Conservation (phyloP, 352 stramenopile species). For the Peronospora tabacina region DNA sequence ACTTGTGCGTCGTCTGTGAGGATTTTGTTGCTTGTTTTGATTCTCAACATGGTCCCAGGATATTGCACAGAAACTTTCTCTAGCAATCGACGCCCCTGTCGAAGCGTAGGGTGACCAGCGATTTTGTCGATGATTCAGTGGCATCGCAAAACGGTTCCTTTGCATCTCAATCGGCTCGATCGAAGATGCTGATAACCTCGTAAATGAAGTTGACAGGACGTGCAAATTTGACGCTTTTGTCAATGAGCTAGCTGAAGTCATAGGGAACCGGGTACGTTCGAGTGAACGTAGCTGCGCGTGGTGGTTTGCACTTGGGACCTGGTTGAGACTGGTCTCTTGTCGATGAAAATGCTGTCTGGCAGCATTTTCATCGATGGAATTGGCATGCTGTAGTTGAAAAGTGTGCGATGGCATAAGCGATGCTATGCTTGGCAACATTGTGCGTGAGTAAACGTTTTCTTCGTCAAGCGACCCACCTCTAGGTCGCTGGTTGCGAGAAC, state of each 20-base stretch:
- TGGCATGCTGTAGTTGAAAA: conserved; percentile 3
- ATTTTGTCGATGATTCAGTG: conserved; percentile 5
- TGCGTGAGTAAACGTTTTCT: neutral
- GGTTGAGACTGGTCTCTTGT: neutral
- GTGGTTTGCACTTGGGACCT: neutral
- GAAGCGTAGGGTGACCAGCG: conserved; percentile 16
- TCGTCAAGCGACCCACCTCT: conserved; percentile 10
- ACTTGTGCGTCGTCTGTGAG: conserved; percentile 17
- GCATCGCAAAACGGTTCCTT: conserved; percentile 2
- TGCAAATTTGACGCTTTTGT: neutral
- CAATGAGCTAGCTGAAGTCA: conserved; percentile 1
- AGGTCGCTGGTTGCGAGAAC: conserved; percentile 1
- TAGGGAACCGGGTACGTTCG: neutral
- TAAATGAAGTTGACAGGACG: neutral
- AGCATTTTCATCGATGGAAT: neutral
- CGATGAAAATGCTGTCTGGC: neutral
- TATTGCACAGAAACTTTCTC: neutral
- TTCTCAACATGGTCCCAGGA: conserved; percentile 7
- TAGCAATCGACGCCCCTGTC: neutral
- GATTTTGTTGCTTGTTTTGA: neutral
- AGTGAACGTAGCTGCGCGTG: conserved; percentile 4
- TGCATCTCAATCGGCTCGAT: neutral
- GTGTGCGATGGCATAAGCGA: conserved; percentile 13
- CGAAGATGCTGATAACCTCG: conserved; percentile 8
- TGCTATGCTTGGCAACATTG: conserved; percentile 15